A percentile compares a stretch with the other conserved stretches of the same genome.
phyloP scores from a whole-genome alignment of 345 rosid species.

The Tarenaya hassleriana region DNA sequence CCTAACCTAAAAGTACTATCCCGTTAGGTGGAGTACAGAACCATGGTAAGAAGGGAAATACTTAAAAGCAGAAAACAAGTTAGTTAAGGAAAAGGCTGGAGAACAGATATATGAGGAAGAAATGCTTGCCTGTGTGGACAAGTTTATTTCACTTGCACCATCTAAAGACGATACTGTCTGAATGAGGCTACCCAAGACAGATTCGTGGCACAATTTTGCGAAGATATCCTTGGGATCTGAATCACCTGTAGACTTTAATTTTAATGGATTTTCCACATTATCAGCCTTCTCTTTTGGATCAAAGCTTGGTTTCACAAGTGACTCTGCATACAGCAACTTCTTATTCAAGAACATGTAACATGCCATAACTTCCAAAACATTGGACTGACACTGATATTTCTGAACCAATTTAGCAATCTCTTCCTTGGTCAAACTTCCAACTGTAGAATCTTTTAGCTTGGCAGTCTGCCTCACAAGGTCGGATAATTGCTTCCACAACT shows the following conservation, averaged over 20 bases:
- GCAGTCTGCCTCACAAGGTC: slow-evolving; percentile 34
- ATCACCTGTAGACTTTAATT: slow-evolving; percentile 28
- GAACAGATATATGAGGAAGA: neutral
- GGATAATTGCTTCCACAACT: slow-evolving; percentile 65
- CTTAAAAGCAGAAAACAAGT: too few relatives aligned
- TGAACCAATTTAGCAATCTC: slow-evolving; percentile 42
- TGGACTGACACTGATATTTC: slow-evolving; percentile 59
- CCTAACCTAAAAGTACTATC: slow-evolving; percentile 2
- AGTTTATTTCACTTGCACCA: slow-evolving; percentile 41
- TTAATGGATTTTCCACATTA: slow-evolving; percentile 28
- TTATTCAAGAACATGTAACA: slow-evolving; percentile 68
- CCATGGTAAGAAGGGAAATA: too few relatives aligned
- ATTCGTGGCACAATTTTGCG: slow-evolving; percentile 53
- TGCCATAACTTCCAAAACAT: slow-evolving; percentile 74
- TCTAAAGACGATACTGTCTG: slow-evolving; percentile 50
- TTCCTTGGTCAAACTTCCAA: slow-evolving; percentile 33
- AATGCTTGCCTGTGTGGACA: slow-evolving; percentile 43
- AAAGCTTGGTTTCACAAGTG: slow-evolving; percentile 32
- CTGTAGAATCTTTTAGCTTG: slow-evolving; percentile 30
- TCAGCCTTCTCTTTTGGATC: slow-evolving; percentile 29
- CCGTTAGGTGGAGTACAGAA: slow-evolving; percentile 15
- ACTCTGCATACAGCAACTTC: slow-evolving; percentile 57
- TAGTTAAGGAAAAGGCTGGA: neutral
- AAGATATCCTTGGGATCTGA: slow-evolving; percentile 41
- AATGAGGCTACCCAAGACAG: slow-evolving; percentile 47